Base-by-base conservation (phyloP, 2,329 filamentous ascomycete species). In the Drechslerella dactyloides region DNA sequence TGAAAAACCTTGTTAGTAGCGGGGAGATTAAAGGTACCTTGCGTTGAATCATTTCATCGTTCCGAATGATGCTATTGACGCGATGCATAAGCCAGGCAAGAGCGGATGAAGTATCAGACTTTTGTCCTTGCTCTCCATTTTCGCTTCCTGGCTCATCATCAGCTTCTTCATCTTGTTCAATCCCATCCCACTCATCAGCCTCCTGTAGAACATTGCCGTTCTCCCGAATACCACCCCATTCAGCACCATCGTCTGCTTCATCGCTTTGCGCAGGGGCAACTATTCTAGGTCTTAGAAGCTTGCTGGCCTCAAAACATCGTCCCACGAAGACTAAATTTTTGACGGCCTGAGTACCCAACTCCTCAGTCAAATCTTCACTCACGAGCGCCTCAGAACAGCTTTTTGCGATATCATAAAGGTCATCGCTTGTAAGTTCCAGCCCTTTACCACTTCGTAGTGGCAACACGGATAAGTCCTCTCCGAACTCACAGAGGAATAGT, bases 281-380 rank as follows among this genome's bases (percentile, higher is more conserved):
- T n/a, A 24, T 24, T 17, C 42, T n/a, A 10, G 82, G 82, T 4
- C 79, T 78, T 61, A 74, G 79, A 74, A 78, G 80, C 81, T 83
- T 81, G 74, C 88, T 90, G 35, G 84, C 84, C 13, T 84, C 84
- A 68, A 85, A 85, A 77, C 82, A 87, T 70, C 84, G 86, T 46
- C 88, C 90, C 0, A 99, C 82, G 82, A 96, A 96, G 40, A 93
- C 84, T 37, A 96, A 82, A 74, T 96, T 91, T 74, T 91, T 89
- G 2, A 90, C 86, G 11, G 87, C 87, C 78, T 96, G 91, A 46
- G 86, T 84, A 0, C 90, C 90, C n/a, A 97, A 82, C 8, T 87
- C 84, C 76, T 94, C 89, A 15, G 88, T 87, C 6, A 93, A 79
- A 57, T 84, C 85, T 0, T 85, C 83, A 0, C 85, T 85, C 53